Conservation (phyloP, 2,329 filamentous ascomycete species). For the Ciborinia camelliae region DNA sequence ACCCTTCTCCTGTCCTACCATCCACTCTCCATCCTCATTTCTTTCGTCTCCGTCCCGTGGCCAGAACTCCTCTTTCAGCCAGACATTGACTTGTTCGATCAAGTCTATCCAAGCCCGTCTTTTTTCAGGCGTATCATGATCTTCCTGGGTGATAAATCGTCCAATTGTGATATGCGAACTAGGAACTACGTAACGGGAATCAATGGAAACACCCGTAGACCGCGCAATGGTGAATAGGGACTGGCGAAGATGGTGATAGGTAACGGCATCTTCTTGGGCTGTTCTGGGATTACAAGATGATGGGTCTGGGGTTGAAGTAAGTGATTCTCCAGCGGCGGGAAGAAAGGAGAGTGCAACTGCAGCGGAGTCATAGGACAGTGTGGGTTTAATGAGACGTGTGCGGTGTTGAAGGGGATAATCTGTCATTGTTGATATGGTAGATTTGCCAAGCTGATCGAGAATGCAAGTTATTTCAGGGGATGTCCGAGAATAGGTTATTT, state of each 20-base stretch:
- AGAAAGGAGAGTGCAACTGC: constrained; percentile 86
- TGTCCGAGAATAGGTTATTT: constrained; percentile 78
- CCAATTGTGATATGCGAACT: constrained; percentile 87
- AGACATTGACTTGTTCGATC: constrained; percentile 74
- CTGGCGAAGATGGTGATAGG: constrained; percentile 84
- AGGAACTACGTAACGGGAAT: constrained; percentile 80
- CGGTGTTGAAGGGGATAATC: constrained; percentile 66
- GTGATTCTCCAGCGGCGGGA: constrained; percentile 64
- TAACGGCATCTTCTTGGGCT: constrained; percentile 62
- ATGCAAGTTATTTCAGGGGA: constrained; percentile 63
- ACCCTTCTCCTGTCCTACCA: constrained; percentile 81
- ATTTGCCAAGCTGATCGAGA: constrained; percentile 53
- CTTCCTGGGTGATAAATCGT: constrained; percentile 67
- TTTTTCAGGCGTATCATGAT: constrained; percentile 52
- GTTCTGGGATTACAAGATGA: constrained; percentile 29
- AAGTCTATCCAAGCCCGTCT: constrained; percentile 61
- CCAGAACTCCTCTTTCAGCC: constrained; percentile 71
- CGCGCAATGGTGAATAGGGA: constrained; percentile 66
- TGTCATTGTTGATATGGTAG: constrained; percentile 54
- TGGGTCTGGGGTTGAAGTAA: constrained; percentile 25
- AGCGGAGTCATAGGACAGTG: constrained; percentile 78
- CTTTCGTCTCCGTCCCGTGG: constrained; percentile 43
- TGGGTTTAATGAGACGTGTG: constrained; percentile 74
- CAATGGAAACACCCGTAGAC: constrained; percentile 64
- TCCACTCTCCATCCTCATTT: constrained; percentile 66